Evolutionary conservation across 345 rosid species (phyloP), one percentile per base, ranked within the genome.

Genomic region (Crucihimalaya himalaica): DNA sequence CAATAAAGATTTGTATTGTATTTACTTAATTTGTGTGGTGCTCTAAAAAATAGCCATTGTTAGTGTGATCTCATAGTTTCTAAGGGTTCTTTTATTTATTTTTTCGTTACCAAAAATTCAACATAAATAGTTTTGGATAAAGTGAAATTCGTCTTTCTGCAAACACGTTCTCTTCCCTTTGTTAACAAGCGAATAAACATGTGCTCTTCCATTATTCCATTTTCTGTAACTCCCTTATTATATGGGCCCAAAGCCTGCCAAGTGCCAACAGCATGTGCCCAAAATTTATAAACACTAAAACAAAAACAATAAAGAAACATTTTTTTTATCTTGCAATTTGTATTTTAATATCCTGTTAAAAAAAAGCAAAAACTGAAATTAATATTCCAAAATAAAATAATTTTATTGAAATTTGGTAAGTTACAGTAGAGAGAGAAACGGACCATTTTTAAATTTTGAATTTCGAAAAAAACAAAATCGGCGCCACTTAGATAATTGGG

Each of bases 391-490:
- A n/a, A 54, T 4, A 28, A 29, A n/a, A 29, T 5, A 29, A 55
- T n/a, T n/a, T 14, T 5, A 5, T 1, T 55, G 19, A 8, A 55
- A n/a, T 6, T n/a, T 55, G 40, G 40, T 6, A 45, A 45, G 8
- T 55, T 31, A 8, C 61, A 56, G 8, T n/a, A 56, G 63, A 57
- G 40, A 13, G 34, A 57, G 63, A 32, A 57, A 57, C 63, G 63
- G 43, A 57, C 43, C 9, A 32, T 4, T 32, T 58, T 34, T 1
- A 19, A 58, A 58, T 5, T 58, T 58, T 58, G 63, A 62, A 62
- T 47, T 64, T 64, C 56, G 56, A 31, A 64, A 45, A 18, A 52
- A 37, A 23, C 48, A 67, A 67, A 42, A 66, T 52, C 16, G 61
- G 61, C 61, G 71, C 71, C 50, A 35, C 37, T 16, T 15, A 67